A percentile compares a stretch with the other conserved stretches of the same genome.
Evolutionary conservation across 2,329 filamentous ascomycete species (phyloP).

Genomic region (Tolypocladium cylindrosporum): DNA sequence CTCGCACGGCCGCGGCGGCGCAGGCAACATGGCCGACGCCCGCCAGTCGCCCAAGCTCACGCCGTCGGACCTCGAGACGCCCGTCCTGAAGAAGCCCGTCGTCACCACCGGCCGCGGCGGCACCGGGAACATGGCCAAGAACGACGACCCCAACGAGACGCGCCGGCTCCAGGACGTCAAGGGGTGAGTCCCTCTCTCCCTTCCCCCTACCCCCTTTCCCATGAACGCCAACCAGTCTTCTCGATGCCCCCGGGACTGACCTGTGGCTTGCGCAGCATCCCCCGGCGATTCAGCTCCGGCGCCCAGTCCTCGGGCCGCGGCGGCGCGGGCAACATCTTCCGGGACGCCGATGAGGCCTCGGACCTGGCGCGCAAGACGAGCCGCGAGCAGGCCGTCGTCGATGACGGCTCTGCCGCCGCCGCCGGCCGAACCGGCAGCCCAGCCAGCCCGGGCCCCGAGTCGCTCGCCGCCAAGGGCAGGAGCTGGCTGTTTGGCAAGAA

Average conservation of each 20-base stretch:
- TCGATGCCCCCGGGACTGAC: background rate
- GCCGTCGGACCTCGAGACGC: slow-evolving; percentile 64
- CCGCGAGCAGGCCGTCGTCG: slow-evolving; percentile 21
- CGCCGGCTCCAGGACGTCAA: slow-evolving; percentile 77
- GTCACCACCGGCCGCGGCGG: slow-evolving; percentile 88
- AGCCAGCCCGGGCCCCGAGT: slow-evolving; percentile 6
- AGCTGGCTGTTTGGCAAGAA: slow-evolving; percentile 40
- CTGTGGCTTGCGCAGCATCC: slow-evolving; percentile 25
- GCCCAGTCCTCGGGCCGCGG: slow-evolving; percentile 62
- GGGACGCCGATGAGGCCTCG: slow-evolving; percentile 31
- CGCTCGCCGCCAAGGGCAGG: slow-evolving; percentile 32
- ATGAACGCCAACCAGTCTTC: slow-evolving; percentile 1
- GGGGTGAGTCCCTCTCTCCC: slow-evolving; percentile 36
- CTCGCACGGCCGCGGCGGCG: slow-evolving; percentile 70
- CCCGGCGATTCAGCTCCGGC: slow-evolving; percentile 46
- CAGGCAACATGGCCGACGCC: slow-evolving; percentile 59
- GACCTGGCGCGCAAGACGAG: slow-evolving; percentile 17
- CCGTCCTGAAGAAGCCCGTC: slow-evolving; percentile 69
- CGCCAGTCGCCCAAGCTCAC: slow-evolving; percentile 40
- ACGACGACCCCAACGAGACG: slow-evolving; percentile 62
- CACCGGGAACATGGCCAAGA: slow-evolving; percentile 74
- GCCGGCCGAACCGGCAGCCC: background rate
- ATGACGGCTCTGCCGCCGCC: slow-evolving; percentile 13
- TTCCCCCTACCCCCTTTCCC: background rate
- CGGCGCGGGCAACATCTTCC: slow-evolving; percentile 63